Base-by-base conservation (phyloP, 768 basidiomycete genomes). In the Trametes cingulata region DNA sequence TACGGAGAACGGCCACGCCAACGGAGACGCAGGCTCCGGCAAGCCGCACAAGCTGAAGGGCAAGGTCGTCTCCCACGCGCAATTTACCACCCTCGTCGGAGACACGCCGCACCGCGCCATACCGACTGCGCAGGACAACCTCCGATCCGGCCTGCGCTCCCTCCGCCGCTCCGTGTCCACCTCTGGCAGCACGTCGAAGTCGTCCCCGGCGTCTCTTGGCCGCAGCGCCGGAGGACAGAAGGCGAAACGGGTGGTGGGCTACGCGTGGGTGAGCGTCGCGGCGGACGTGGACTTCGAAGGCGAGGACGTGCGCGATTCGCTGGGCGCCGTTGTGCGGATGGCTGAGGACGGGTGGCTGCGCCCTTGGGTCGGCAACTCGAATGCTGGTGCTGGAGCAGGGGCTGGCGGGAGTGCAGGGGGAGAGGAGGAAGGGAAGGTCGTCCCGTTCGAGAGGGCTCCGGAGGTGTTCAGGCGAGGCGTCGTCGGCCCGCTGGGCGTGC, bases 281-380 rank as follows among this genome's bases (percentile, higher is more conserved):
- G 88, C 89, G 61, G 92, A 93, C 69, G 84, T 93, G 29, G 92
- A 93, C 71, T 87, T 85, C 80, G 89, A 93, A 67, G 92, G 92
- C 25, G 81, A 85, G 57, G 87, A 91, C 70, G 81, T 93, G 53
- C 77, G 84, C 15, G 80, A 84, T 52, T 76, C 80, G 35, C 68
- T 84, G 2, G 75, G 69, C 19, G 75, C 75, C 7, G 73, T 82
- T 42, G 60, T 76, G 47, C 69, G 67, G 24, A 68, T 80, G 68
- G 77, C 77, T 2, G 70, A 71, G 51, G 67, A 73, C 46, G 76
- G 75, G 39, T 74, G 73, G 20, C 69, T 83, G 15, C 69, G 78
- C 53, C 82, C 82, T n/a, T 75, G 76, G 65, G 73, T 79, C 2
- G 65, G 65, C 3, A 52, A 42, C n/a, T 79, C 73, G 33, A 74